phyloP scores from a whole-genome alignment of 2,329 filamentous ascomycete genomes.

The Fusarium domesticum region DNA sequence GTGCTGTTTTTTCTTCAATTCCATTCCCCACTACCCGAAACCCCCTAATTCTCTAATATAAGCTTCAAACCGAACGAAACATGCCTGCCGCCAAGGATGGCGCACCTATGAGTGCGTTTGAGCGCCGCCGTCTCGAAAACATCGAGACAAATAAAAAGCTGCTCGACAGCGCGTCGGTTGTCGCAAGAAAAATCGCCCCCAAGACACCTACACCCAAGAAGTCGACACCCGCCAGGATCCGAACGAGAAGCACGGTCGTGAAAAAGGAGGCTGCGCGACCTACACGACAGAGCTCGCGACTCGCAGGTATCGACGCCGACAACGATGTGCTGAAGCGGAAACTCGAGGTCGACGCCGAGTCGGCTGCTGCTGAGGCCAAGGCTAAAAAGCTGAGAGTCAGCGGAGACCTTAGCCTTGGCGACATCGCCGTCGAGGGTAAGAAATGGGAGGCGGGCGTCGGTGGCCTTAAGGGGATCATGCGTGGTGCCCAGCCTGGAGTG shows the following conservation, averaged over 20 bases:
- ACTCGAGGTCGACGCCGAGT: slow-evolving; percentile 47
- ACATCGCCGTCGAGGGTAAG: slow-evolving; percentile 77
- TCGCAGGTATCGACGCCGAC: slow-evolving; percentile 54
- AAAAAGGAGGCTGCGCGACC: slow-evolving; percentile 48
- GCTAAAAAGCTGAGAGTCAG: slow-evolving; percentile 57
- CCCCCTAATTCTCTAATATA: neutral
- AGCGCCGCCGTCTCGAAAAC: slow-evolving; percentile 79
- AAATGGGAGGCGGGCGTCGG: slow-evolving; percentile 68
- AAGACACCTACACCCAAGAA: slow-evolving; percentile 45
- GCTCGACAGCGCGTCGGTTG: slow-evolving; percentile 70
- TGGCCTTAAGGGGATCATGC: slow-evolving; percentile 57
- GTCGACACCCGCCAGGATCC: slow-evolving; percentile 36
- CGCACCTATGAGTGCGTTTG: slow-evolving; percentile 72
- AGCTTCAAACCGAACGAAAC: slow-evolving; percentile 19
- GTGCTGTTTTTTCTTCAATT: neutral
- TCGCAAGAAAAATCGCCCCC: slow-evolving; percentile 67
- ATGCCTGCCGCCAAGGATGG: slow-evolving; percentile 49
- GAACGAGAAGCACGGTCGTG: slow-evolving; percentile 38
- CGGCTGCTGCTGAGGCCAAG: slow-evolving; percentile 40
- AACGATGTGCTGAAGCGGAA: slow-evolving; percentile 48
- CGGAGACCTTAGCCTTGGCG: slow-evolving; percentile 65
- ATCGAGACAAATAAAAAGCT: slow-evolving; percentile 82
- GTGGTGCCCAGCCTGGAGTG: slow-evolving; percentile 73
- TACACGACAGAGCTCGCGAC: slow-evolving; percentile 56
- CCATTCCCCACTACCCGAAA: neutral